These are phyloP conservation scores for Stentor roeselii DNA, from an alignment of 73 alveolate species.

Conservation along the genomic window DNA sequence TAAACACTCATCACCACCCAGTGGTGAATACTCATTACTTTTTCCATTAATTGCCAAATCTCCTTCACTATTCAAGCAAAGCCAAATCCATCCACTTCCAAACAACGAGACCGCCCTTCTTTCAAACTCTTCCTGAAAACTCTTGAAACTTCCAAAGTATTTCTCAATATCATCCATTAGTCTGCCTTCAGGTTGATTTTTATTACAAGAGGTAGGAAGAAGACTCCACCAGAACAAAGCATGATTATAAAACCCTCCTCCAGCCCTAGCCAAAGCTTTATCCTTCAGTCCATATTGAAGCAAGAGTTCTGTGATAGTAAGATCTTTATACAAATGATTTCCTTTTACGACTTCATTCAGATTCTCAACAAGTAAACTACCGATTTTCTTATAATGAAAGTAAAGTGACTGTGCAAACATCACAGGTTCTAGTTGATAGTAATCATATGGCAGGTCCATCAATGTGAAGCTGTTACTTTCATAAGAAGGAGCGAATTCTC, in stretches of 20 bases:
- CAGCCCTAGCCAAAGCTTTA: background rate
- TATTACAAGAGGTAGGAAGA: background rate
- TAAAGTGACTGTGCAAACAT: background rate
- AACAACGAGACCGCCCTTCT: background rate
- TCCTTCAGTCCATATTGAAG: background rate
- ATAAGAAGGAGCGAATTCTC: background rate
- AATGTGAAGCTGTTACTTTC: background rate
- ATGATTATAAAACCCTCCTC: slow-evolving; percentile 10
- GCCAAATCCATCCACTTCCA: slow-evolving; percentile 27
- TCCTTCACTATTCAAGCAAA: background rate
- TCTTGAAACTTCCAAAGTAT: background rate
- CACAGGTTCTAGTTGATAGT: background rate
- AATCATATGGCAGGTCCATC: background rate
- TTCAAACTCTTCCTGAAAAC: background rate
- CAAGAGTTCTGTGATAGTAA: background rate
- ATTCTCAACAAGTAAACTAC: background rate
- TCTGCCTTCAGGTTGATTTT: background rate
- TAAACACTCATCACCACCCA: slow-evolving; percentile 3
- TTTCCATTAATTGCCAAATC: background rate
- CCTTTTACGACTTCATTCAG: background rate
- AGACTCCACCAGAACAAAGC: slow-evolving; percentile 23
- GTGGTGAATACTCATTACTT: background rate
- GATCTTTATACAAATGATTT: background rate
- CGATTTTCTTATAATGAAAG: background rate
- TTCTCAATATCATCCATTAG: background rate